A percentile compares a stretch with the other conserved stretches of the same genome.
Conservation (phyloP, 2,329 filamentous ascomycete species). For the Pseudogymnoascus sp. region DNA sequence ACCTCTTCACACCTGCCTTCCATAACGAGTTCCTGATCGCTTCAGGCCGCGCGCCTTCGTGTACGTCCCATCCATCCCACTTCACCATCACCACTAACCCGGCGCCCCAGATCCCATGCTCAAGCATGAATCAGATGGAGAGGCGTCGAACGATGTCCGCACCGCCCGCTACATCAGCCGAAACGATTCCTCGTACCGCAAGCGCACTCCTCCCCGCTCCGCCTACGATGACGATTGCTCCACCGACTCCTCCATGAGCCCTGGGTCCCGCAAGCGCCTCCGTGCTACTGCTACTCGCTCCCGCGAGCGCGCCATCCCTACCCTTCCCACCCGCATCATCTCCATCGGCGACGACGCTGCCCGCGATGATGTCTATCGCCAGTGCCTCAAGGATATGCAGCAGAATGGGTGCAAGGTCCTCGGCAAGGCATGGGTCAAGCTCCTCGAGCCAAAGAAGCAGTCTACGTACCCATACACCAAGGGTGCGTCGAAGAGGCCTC, state of each 20-base stretch:
- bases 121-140: background rate
- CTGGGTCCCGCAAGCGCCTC: background rate
- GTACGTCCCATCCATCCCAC: background rate
- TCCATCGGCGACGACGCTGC: conserved; percentile 46
- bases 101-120: background rate
- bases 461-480: conserved; percentile 64
- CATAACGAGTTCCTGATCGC: background rate
- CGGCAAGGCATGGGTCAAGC: conserved; percentile 68
- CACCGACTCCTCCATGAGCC: background rate
- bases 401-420: conserved; percentile 65
- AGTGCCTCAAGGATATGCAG: conserved; percentile 57
- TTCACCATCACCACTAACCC: background rate
- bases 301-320: background rate
- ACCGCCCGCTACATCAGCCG: background rate
- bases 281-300: background rate
- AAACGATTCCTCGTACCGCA: background rate
- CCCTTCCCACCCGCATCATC: conserved; percentile 28
- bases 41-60: background rate
- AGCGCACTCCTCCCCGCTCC: background rate
- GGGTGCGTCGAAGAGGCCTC: conserved; percentile 53
- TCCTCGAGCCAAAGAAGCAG: conserved; percentile 70
- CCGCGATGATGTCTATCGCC: conserved; percentile 52
- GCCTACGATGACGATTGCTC: background rate
- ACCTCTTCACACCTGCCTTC: background rate
- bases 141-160: background rate